These are phyloP conservation scores for Hirsutella minnesotensis DNA, from an alignment of 2,329 filamentous ascomycete species.

Conservation along the genomic window DNA sequence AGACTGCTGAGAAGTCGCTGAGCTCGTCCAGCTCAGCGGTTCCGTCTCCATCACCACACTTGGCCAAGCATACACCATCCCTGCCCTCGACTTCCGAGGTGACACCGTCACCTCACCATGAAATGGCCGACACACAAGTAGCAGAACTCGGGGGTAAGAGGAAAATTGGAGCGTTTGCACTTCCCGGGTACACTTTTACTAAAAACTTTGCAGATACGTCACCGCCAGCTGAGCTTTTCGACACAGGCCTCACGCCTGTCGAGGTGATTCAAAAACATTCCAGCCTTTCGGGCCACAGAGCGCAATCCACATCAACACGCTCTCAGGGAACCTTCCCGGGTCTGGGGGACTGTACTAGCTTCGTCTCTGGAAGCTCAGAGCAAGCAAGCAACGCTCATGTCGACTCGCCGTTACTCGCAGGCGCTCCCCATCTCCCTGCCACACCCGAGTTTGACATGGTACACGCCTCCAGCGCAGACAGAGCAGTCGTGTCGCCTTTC, in stretches of 20 bases:
- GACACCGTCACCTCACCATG: slow-evolving; percentile 12
- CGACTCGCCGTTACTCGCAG: slow-evolving; percentile 4
- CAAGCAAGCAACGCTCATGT: slow-evolving; percentile 4
- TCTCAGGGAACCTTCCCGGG: slow-evolving; percentile 11
- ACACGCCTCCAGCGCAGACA: background rate
- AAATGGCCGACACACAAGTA: slow-evolving; percentile 32
- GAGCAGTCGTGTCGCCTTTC: background rate
- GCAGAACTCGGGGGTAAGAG: slow-evolving; percentile 34
- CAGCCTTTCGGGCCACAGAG: slow-evolving; percentile 9
- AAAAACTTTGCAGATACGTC: slow-evolving; percentile 29
- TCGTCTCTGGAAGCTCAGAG: slow-evolving; percentile 15
- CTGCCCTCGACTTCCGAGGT: slow-evolving; percentile 1
- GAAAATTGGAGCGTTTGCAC: background rate
- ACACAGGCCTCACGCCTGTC: slow-evolving; percentile 25
- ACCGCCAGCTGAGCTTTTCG: slow-evolving; percentile 30
- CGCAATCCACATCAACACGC: slow-evolving; percentile 7
- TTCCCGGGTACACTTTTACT: background rate
- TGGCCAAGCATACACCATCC: slow-evolving; percentile 20
- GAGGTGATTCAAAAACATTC: slow-evolving; percentile 26
- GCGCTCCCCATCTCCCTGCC: background rate
- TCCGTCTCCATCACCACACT: slow-evolving; percentile 24
- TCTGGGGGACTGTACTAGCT: slow-evolving; percentile 12
- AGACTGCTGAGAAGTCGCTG: slow-evolving; percentile 28
- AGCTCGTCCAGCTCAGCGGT: slow-evolving; percentile 33
- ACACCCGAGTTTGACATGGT: background rate